Evolutionary conservation across 164 flowering plant species (phyloP).

Genomic region (Dillenia suffruticosa): DNA sequence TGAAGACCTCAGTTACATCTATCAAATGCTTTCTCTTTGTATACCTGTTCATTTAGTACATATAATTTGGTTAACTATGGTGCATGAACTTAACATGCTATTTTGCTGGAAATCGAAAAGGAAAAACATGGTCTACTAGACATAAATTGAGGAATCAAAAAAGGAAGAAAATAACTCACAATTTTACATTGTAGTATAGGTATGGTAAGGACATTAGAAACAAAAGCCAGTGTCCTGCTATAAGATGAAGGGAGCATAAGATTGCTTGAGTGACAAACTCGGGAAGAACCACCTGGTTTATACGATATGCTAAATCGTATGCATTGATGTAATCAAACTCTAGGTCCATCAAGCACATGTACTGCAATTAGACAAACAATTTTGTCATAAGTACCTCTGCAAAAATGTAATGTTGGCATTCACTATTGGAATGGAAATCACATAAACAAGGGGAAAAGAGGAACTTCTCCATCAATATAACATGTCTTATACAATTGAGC

Average conservation of each 20-base stretch:
- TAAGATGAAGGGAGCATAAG: constrained; percentile 55
- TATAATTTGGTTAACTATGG: too few relatives aligned
- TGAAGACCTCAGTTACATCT: constrained; percentile 92
- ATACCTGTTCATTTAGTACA: constrained; percentile 41
- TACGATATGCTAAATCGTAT: constrained; percentile 76
- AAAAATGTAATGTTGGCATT: too few relatives aligned
- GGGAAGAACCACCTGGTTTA: constrained; percentile 72
- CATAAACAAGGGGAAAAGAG: neutral
- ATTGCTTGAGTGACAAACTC: constrained; percentile 70
- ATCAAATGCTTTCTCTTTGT: constrained; percentile 54
- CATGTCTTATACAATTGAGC: neutral
- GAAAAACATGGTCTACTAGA: too few relatives aligned
- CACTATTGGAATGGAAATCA: neutral
- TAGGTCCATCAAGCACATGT: constrained; percentile 91
- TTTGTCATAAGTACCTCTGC: constrained; percentile 7
- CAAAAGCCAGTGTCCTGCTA: constrained; percentile 96
- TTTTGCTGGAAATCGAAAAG: too few relatives aligned
- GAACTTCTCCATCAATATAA: neutral
- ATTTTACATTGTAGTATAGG: constrained; percentile 65
- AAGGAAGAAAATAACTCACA: constrained; percentile 48
- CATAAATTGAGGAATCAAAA: too few relatives aligned
- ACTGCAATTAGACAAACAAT: constrained; percentile 47
- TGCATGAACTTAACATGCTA: too few relatives aligned
- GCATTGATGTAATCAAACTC: constrained; percentile 97
- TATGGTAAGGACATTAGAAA: constrained; percentile 59